Percentiles rank a stretch among this genome's conserved stretches.
phyloP scores from a whole-genome alignment of 1,284 basidiomycete species.

The Tilletiaria anomala region DNA sequence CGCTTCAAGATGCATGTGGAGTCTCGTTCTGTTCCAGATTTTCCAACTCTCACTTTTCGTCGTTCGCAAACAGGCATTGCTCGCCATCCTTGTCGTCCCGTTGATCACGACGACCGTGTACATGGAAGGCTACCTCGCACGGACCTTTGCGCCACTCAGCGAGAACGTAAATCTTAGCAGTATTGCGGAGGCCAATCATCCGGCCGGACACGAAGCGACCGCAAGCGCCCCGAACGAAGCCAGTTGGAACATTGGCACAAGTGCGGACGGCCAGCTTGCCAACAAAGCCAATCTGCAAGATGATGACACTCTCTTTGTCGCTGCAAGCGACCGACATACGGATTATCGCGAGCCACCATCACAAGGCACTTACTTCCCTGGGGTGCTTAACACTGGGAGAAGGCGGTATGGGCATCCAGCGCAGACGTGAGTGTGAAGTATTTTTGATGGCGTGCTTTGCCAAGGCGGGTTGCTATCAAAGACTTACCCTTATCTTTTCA shows the following conservation, averaged over 20 bases:
- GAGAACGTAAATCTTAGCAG: slow-evolving; percentile 55
- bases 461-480: no score
- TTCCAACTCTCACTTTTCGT: slow-evolving; percentile 55
- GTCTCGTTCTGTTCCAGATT: slow-evolving; percentile 31
- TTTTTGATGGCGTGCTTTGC: not conserved
- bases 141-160: slow-evolving; percentile 60
- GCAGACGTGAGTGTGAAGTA: slow-evolving; percentile 9
- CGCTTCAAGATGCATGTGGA: slow-evolving; percentile 37
- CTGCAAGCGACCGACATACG: slow-evolving; percentile 30
- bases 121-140: slow-evolving; percentile 8
- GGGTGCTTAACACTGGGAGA: slow-evolving; percentile 22
- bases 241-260: slow-evolving; percentile 60
- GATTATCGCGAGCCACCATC: slow-evolving; percentile 30
- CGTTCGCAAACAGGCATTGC: slow-evolving; percentile 58
- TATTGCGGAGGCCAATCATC: slow-evolving; percentile 1
- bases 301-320: slow-evolving; percentile 86
- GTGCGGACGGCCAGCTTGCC: no score
- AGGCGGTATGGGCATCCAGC: slow-evolving; percentile 33
- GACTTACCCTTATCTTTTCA: no score
- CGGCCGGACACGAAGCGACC: slow-evolving; percentile 6
- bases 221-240: slow-evolving; percentile 11
- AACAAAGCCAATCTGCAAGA: no score
- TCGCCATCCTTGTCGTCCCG: slow-evolving; percentile 63
- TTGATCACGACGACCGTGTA: slow-evolving; percentile 58
- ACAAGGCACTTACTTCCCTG: slow-evolving; percentile 20